phyloP scores from a whole-genome alignment of 495 filamentous ascomycete species.

The Lasiosphaeria ovina region DNA sequence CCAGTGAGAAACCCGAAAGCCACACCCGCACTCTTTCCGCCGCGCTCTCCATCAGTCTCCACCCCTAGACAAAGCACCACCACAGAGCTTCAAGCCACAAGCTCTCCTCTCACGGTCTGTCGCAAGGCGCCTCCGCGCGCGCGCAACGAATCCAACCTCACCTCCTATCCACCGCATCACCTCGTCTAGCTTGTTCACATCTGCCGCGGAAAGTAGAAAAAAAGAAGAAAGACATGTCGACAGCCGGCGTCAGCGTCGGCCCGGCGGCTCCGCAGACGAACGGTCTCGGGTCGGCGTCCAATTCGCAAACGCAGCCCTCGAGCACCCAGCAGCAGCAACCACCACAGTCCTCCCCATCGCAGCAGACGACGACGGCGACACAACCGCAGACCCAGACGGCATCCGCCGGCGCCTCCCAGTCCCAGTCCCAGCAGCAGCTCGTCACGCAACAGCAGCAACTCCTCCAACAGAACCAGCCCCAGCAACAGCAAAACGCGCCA shows the following conservation, averaged over 20 bases:
- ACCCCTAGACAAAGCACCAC: too few species aligned
- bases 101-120: too few species aligned
- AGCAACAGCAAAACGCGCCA: slow-evolving; percentile 15
- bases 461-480: slow-evolving; percentile 31
- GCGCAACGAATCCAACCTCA: too few species aligned
- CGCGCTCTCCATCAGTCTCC: too few species aligned
- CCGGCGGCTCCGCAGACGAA: slow-evolving; percentile 36
- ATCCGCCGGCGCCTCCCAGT: slow-evolving; percentile 5
- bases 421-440: slow-evolving; percentile 23
- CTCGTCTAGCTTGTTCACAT: too few species aligned
- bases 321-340: slow-evolving; percentile 38
- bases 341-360: slow-evolving; percentile 17
- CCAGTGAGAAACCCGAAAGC: too few species aligned
- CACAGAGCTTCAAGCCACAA: too few species aligned
- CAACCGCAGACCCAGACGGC: slow-evolving; percentile 19
- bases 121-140: too few species aligned
- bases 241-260: not conserved
- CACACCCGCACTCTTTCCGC: too few species aligned
- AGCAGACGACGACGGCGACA: slow-evolving; percentile 33
- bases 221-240: not conserved
- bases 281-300: slow-evolving; percentile 37
- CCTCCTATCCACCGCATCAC: too few species aligned
- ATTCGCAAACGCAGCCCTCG: slow-evolving; percentile 25
- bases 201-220: too few species aligned
- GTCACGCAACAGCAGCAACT: slow-evolving; percentile 30